Base-by-base conservation (phyloP, 805 yeast species). In the Babjeviella inositovora region DNA sequence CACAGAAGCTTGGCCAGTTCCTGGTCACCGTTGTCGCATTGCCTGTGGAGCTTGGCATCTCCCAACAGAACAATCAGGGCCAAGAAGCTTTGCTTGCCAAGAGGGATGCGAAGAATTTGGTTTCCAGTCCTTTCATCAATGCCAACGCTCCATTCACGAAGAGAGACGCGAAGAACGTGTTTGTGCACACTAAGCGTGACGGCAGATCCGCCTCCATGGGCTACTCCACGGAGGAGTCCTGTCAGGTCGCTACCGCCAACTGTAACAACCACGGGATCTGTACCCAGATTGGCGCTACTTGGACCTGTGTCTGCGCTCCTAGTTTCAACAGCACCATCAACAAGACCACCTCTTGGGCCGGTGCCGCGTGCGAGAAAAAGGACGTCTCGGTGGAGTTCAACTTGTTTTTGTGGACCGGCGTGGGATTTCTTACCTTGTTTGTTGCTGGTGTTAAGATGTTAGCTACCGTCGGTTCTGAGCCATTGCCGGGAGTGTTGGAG, bases 341-440 rank as follows among this genome's bases (percentile, higher is more conserved):
- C 17, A 50, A 50, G 28, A 64, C 73, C 14, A 60, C 64, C 20
- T 45, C 46, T 25, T 68, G 74, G 74, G 43, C 64, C 2, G 76
- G 75, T 13, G 34, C 33, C 28, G 65, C 68, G 30, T 77, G 90
- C 45, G 55, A 62, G 36, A 76, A 75, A 58, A 57, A 56, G 35
- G 85, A 79, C 37, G 58, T 75, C 28, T 60, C 76, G 21, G 57
- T 64, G 4, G 69, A 70, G 45, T 70, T 76, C 34, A 67, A 76
- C 38, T 56, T 77, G 36, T 54, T 76, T 32, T 61, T 75, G 35
- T 76, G 87, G 82, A 58, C 79, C 3, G 45, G 62, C 8, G 32
- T 74, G 8, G 62, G 57, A 3, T 43, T 71, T 24, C 23, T 56
- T 17, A 45, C 52, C 7, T 44, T 64, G 11, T 47, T 68, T 22